Percentiles rank a stretch among this genome's conserved stretches.
Conservation (phyloP, 371 early-diverging fungal species). For the Mortierella sp. region DNA sequence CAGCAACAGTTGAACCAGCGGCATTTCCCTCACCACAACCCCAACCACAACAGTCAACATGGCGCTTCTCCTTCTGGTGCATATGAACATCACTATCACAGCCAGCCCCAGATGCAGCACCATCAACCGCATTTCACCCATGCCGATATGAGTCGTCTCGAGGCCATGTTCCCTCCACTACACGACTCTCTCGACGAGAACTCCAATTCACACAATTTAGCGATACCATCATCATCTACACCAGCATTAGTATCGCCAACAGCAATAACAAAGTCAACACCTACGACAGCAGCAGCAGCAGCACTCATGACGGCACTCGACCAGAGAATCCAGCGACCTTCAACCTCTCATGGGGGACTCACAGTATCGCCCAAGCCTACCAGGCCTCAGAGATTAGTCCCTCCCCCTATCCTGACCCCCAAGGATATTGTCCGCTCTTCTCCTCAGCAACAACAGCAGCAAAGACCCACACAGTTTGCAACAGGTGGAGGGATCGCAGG, state of each 20-base stretch:
- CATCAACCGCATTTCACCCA: conserved; percentile 2
- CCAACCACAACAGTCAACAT: background rate
- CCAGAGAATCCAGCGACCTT: background rate
- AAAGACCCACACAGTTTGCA: background rate
- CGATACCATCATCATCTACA: background rate
- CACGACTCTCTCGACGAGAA: conserved; percentile 14
- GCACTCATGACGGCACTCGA: conserved; percentile 7
- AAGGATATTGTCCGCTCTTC: background rate
- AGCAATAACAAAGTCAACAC: background rate
- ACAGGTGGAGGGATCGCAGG: background rate
- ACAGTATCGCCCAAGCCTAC: background rate
- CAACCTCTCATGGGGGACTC: background rate
- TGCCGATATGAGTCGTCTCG: conserved; percentile 25
- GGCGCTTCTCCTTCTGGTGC: conserved; percentile 21
- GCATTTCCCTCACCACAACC: conserved; percentile 6
- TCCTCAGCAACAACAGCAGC: conserved; percentile 7
- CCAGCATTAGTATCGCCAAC: background rate
- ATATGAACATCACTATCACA: conserved; percentile 21
- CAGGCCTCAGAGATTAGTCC: conserved; percentile 14
- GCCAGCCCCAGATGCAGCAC: background rate
- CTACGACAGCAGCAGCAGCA: conserved; percentile 12
- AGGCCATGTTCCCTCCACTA: conserved; percentile 31
- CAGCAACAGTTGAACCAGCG: conserved; percentile 27
- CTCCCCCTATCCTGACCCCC: conserved; percentile 30
- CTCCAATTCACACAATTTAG: background rate